Evolutionary conservation across 306 rosid species (phyloP), one percentile per base, ranked within the genome.

Genomic region (Cyclanthera cordifolia): DNA sequence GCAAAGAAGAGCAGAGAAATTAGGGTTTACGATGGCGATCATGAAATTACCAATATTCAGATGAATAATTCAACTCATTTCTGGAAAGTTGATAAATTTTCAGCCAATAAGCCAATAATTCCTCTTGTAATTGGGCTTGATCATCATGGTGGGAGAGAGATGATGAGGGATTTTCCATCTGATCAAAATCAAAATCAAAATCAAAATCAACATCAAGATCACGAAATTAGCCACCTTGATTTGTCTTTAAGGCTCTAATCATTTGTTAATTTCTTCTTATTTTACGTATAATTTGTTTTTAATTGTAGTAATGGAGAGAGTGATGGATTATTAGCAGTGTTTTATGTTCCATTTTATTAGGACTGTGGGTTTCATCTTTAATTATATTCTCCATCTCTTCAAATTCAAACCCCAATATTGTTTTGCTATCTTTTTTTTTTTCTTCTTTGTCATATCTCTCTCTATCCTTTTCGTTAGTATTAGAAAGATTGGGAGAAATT

Each of bases 1-100:
- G 97, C 97, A 7, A 91, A 91, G 85, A 91, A 86, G 75, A 88
- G 95, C 76, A 79, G 88, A 49, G 92, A 87, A 75, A 51, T 87
- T 37, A 75, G 72, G 8, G 70, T 6, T 0, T 43, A 45, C 37
- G 4, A 5, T 8, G 67, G 67, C n/a, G 67, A 59, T 17, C 1
- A 32, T 32, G 25, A 32, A 0, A 8, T n/a, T n/a, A n/a, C 0
- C 45, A 59, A 30, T 17, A 17, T 8, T 30, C 8, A 1, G 8
- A 34, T 34, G 41, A 58, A n/a, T 21, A 58, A 21, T 23, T 65
- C 70, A 27, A 30, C 6, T 54, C 55, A 66, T 16, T n/a, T 66
- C 0, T 66, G 71, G 71, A 65, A 24, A 6, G 53, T 45, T 65
- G 54, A 66, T n/a, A n/a, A n/a, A n/a, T n/a, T n/a, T n/a, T n/a